Conservation (phyloP, 1,284 basidiomycete genomes). For the Ustilago tritici region DNA sequence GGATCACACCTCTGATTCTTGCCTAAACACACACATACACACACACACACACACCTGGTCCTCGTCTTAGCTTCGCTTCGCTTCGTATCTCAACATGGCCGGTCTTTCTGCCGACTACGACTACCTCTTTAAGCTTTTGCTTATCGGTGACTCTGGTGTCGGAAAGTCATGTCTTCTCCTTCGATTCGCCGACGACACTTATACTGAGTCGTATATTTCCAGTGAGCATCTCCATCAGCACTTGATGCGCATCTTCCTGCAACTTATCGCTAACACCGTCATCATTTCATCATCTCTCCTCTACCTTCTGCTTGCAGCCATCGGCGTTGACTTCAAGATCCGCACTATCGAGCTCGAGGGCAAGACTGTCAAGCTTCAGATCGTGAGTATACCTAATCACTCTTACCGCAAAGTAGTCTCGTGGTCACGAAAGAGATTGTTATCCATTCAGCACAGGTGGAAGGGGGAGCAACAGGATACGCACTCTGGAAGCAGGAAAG, state of each 20-base stretch:
- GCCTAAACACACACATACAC: background rate
- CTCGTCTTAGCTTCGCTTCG: background rate
- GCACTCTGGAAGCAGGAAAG: background rate
- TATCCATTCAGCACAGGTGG: background rate
- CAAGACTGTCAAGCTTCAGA: conserved; percentile 99
- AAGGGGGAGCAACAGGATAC: background rate
- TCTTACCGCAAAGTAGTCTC: background rate
- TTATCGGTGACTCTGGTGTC: conserved; percentile 87
- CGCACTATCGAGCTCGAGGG: conserved; percentile 99
- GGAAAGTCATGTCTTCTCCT: conserved; percentile 78
- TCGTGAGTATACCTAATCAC: conserved; percentile 77
- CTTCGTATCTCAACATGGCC: conserved; percentile 46
- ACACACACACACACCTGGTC: conserved; percentile 2
- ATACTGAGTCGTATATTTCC: conserved; percentile 72
- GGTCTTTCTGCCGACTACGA: conserved; percentile 68
- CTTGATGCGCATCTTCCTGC: background rate
- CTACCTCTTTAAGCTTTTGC: conserved; percentile 69
- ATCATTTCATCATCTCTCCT: background rate
- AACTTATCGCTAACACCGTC: background rate
- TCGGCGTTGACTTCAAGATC: conserved; percentile 95
- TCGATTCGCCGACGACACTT: conserved; percentile 72
- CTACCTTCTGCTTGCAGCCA: conserved; percentile 22
- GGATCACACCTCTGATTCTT: conserved; percentile 1
- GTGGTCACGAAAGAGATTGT: background rate
- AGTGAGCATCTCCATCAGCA: conserved; percentile 58